Evolutionary conservation across 805 yeast species (phyloP), one percentile per base, ranked within the genome.

Genomic region (Suhomyces sp.): DNA sequence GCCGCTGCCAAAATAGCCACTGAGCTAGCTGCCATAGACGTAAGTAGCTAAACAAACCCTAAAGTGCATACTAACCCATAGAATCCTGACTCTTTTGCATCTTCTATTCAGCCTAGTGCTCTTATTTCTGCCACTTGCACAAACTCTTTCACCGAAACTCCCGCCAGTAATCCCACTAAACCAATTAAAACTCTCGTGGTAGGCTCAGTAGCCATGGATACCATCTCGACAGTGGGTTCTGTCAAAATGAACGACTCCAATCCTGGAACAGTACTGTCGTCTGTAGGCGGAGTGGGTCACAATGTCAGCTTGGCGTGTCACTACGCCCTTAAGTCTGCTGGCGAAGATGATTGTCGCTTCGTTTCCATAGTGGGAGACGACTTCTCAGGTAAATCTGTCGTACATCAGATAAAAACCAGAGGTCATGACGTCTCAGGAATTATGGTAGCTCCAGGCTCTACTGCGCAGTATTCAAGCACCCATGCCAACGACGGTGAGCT

Each of bases 271-370:
- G 76, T 81, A 5, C 59, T 66, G 1, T 76, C 84, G 2, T 74
- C 86, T 0, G 64, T 89, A 7, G 97, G 97, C 1, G 97, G 97
- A 1, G 96, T 90, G 2, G 97, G 90, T 0, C 84, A 80, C 64
- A 90, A 91, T 60, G 84, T 90, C 13, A 84, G 89, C 0, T 60
- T 80, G n/a, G 93, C 94, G 0, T 73, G 86, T 3, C 60, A 67
- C 17, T 78, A 74, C 53, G 54, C 57, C 5, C 37, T 52, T 6
- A 39, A 48, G n/a, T 22, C 45, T 6, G 7, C 33, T 10, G 21
- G 21, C 1, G 50, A 50, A 17, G 6, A 39, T 2, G 63, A 54
- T 47, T 57, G 71, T 1, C 69, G 79, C 20, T 73, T 89, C 29
- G 66, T 89, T 0, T 81, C 91, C 0, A 74, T 78, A 4, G 73